phyloP scores from a whole-genome alignment of 2,329 filamentous ascomycete species.

The Nemania sp. region DNA sequence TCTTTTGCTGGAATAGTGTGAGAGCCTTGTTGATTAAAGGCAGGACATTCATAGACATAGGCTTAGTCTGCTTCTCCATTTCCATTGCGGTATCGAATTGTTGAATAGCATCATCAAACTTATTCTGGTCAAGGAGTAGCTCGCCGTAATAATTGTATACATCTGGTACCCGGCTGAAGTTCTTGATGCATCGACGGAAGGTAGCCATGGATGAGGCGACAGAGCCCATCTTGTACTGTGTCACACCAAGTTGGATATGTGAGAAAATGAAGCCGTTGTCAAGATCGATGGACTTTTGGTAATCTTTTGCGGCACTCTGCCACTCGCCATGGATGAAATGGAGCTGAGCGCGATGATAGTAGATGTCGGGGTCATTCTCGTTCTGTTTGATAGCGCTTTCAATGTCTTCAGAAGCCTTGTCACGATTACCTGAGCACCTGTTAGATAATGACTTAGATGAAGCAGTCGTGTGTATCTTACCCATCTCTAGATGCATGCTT shows the following conservation, averaged over 20 bases:
- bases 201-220: slow-evolving; percentile 98
- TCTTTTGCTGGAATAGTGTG: slow-evolving; percentile 97
- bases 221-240: slow-evolving; percentile 99
- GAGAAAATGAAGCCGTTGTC: slow-evolving; percentile 98
- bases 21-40: slow-evolving; percentile 99
- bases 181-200: slow-evolving; percentile 97
- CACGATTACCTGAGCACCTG: slow-evolving; percentile 74
- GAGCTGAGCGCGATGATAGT: slow-evolving; percentile 97
- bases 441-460: slow-evolving; percentile 10
- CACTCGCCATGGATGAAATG: slow-evolving; percentile 98
- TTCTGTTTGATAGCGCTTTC: slow-evolving; percentile 86
- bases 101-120: slow-evolving; percentile 93
- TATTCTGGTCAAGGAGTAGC: slow-evolving; percentile 94
- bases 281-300: slow-evolving; percentile 98
- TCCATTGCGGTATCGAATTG: slow-evolving; percentile 99
- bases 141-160: slow-evolving; percentile 99
- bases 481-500: slow-evolving; percentile 96
- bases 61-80: slow-evolving; percentile 95
- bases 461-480: slow-evolving; percentile 59
- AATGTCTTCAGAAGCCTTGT: slow-evolving; percentile 90
- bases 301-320: slow-evolving; percentile 93
- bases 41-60: slow-evolving; percentile 95
- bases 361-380: slow-evolving; percentile 92
- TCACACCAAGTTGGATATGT: slow-evolving; percentile 98
- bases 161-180: slow-evolving; percentile 95